Evolutionary conservation across 1,284 basidiomycete species (phyloP), one percentile per base, ranked within the genome.

Genomic region (Microbotryomycetes sp.): DNA sequence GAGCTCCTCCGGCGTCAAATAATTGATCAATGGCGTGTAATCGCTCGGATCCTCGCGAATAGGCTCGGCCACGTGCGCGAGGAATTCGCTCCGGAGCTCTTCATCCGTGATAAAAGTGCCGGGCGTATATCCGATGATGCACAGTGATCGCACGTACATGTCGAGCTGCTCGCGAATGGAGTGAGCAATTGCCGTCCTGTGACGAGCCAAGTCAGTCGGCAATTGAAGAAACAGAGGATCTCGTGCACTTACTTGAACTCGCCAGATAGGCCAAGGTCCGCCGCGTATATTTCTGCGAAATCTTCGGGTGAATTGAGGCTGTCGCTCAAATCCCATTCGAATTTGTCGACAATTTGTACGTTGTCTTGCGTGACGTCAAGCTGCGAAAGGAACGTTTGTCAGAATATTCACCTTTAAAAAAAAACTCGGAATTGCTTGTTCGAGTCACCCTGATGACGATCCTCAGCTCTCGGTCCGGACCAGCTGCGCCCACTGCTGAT

Each of bases 321-420:
- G 67, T 87, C 87, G 71, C 87, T 86, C 50, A 97, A 78, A 75
- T 98, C 94, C 96, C 96, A 99, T 75, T 99, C 96, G 73, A 99
- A 96, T 72, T 93, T 89, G 77, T 99, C 96, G 57, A 92, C 87
- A 28, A 99, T 82, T 75, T 96, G 93, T 78, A 93, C 85, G 21
- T 86, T 85, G 30, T 92, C 93, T 57, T 93, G 88, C 55, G 92
- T 91, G 75, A 99, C 91, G 76, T 99, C 96, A 64, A 99, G 82
- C 89, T 93, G 68, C 4, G 68, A 51, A 52, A 57, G 41, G n/a
- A 21, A n/a, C 35, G 18, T 41, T 41, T 18, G 18, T 41, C 35
- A 41, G 35, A 9, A 41, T 18, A 41, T 41, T 41, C 35, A 18
- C 9, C 11, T 18, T 11, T 9, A 41, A 18, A 9, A 41, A 18